Percentiles rank a stretch among this genome's conserved stretches.
Conservation (phyloP, 257 asterid species). For the Solanum ahanhuiri region DNA sequence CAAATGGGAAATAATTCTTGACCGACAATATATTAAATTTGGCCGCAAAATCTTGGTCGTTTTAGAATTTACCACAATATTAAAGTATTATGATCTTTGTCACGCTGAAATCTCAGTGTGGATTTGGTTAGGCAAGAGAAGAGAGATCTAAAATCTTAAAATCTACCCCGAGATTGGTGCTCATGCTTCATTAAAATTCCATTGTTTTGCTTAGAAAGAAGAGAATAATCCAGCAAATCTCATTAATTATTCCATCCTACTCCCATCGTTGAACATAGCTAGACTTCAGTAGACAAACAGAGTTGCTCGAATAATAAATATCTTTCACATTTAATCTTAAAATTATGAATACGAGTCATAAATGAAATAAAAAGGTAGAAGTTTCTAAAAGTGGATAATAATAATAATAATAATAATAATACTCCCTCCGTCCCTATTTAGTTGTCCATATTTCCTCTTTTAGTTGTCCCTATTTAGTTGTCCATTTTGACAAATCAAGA, state of each 20-base stretch:
- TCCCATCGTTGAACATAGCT: background rate
- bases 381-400: too few species aligned
- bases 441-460: too few species aligned
- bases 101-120: constrained; percentile 36
- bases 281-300: too few species aligned
- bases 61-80: background rate
- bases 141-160: background rate
- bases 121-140: constrained; percentile 18
- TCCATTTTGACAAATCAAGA: too few species aligned
- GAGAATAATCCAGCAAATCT: background rate
- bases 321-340: too few species aligned
- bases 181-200: constrained; percentile 20
- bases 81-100: background rate
- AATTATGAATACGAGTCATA: background rate
- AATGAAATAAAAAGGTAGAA: too few species aligned
- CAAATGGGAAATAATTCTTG: background rate
- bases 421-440: too few species aligned
- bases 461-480: too few species aligned
- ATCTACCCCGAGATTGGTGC: constrained; percentile 26
- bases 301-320: too few species aligned
- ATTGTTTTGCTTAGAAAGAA: background rate
- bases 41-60: background rate
- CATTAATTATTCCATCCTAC: constrained; percentile 14
- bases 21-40: background rate
- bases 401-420: too few species aligned